Conservation (phyloP, 2,329 filamentous ascomycete species). For the Cladosporium phlei region DNA sequence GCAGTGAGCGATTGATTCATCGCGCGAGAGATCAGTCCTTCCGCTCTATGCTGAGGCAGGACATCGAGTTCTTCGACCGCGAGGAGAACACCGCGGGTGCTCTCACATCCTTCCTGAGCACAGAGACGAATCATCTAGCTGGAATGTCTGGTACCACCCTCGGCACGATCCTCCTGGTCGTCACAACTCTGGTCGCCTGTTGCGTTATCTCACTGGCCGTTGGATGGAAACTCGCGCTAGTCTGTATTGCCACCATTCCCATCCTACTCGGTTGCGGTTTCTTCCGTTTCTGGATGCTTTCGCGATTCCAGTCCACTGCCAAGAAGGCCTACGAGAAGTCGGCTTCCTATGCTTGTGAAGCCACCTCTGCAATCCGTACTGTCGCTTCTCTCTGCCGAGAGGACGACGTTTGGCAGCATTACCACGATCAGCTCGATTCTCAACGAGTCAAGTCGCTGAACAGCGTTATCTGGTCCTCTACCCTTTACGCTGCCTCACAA, state of each 20-base stretch:
- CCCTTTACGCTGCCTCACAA: conserved; percentile 79
- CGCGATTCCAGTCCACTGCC: conserved; percentile 71
- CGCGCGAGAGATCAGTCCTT: conserved; percentile 79
- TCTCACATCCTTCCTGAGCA: conserved; percentile 81
- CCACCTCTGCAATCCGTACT: conserved; percentile 87
- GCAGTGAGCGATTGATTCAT: conserved; percentile 80
- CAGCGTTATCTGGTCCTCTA: conserved; percentile 71
- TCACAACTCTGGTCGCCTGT: conserved; percentile 72
- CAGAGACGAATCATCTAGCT: conserved; percentile 81
- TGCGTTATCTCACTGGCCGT: conserved; percentile 66
- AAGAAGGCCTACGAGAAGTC: conserved; percentile 76
- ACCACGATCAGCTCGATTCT: conserved; percentile 59
- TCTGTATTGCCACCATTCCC: conserved; percentile 74
- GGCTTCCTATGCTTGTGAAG: conserved; percentile 85
- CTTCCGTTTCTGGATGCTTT: conserved; percentile 79
- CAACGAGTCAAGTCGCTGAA: conserved; percentile 66
- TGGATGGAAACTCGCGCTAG: conserved; percentile 82
- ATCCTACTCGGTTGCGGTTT: conserved; percentile 77
- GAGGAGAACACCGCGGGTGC: conserved; percentile 87
- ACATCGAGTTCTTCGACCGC: conserved; percentile 84
- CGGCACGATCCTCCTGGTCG: conserved; percentile 76
- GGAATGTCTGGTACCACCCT: conserved; percentile 84
- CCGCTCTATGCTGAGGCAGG: conserved; percentile 82
- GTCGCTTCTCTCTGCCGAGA: conserved; percentile 89
- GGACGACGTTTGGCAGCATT: conserved; percentile 68